Base-by-base conservation (phyloP, 2,329 filamentous ascomycete genomes). In the Blastomyces gilchristii region DNA sequence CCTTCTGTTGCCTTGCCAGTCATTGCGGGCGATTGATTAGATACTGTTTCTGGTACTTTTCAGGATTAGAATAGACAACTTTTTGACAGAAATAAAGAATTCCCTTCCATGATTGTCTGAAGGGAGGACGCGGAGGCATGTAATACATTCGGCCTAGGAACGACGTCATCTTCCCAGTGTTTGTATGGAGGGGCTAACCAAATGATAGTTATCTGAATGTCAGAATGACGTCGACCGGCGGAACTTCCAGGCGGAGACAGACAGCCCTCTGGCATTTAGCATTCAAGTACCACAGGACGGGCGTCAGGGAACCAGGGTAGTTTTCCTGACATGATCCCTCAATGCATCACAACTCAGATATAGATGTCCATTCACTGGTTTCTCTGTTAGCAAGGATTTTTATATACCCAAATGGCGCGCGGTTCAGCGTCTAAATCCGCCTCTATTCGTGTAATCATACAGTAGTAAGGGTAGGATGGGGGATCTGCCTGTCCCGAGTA, bases 1-100 rank as follows among this genome's bases (percentile, higher is more conserved):
- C 72, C 72, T 43, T 66, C 69, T 41, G 70, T 67, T 58, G 72
- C 63, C 18, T 67, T 60, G 14, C 68, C 66, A 52, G 72, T 67
- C 72, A 73, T 73, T 16, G 18, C 67, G 61, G 22, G 58, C 58
- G 5, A 22, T 49, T 22, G 5, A 22, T 49, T 22, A 49, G 16
- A 49, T 45, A 45, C 4, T 41, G 2, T 14, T 9, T 16, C 14
- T 58, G 7, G 37, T 58, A 11, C 18, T 37, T 39, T 22, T 56
- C 9, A 37, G 8, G 14, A 18, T 34, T 28, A 14, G 28, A 53
- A 4, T 6, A 31, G 28, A 14, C 2, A 39, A 22, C 18, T 58
- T 22, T 16, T 39, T 2, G 34, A 58, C 6, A 18, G 12, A 45
- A 8, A 45, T n/a, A 28, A 58, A 28, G 11, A 45, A 28, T 4